Conservation (phyloP, 768 basidiomycete species). For the Lactarius deliciosus region DNA sequence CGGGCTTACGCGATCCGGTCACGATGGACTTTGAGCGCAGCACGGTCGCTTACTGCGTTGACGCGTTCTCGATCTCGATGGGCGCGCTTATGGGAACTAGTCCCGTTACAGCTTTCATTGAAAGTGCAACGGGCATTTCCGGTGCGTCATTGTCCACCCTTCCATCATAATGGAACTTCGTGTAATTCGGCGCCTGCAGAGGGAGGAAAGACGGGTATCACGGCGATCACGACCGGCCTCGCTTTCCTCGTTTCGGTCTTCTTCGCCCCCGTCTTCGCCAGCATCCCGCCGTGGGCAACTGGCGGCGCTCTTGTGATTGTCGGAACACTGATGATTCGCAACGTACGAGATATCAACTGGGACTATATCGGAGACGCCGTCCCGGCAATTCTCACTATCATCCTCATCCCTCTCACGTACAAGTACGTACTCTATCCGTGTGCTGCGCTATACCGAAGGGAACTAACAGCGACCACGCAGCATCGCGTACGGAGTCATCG, state of each 20-base stretch:
- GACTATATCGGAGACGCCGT: constrained; percentile 84
- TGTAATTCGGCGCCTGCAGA: constrained; percentile 42
- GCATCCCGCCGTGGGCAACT: constrained; percentile 85
- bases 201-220: constrained; percentile 86
- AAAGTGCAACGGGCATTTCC: constrained; percentile 78
- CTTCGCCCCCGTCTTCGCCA: constrained; percentile 87
- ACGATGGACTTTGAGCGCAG: constrained; percentile 87
- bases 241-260: constrained; percentile 84
- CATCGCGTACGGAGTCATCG: constrained; percentile 88
- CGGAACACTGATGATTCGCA: constrained; percentile 85
- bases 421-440: constrained; percentile 48
- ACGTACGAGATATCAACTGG: constrained; percentile 86
- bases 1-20: constrained; percentile 80
- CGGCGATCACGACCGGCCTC: constrained; percentile 68
- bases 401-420: constrained; percentile 76
- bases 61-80: constrained; percentile 79
- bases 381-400: constrained; percentile 79
- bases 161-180: constrained; percentile 16
- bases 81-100: constrained; percentile 78
- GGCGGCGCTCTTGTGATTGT: constrained; percentile 84
- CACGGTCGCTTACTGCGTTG: constrained; percentile 78
- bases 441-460: not conserved
- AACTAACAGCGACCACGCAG: constrained; percentile 39
- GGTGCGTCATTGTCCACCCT: constrained; percentile 38
- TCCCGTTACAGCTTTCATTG: constrained; percentile 81